Evolutionary conservation across 192 early-diverging fungal species (phyloP).

Genomic region (Rhizophlyctis rosea): DNA sequence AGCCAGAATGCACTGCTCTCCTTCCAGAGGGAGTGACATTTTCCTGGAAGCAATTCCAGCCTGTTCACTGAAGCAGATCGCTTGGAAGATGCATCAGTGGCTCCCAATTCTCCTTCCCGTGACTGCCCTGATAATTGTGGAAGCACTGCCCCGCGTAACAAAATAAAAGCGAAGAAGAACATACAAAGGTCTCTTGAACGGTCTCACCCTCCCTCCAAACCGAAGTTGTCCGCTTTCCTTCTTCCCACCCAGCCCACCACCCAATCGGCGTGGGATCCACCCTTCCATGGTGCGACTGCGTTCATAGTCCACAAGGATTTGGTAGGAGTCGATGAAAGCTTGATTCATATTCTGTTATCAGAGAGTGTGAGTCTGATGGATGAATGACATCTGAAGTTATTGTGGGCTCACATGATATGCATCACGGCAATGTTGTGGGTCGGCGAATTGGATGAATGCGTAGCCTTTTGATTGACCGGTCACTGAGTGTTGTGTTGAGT

Average conservation of each 20-base stretch:
- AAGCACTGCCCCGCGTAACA: no score
- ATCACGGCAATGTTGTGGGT: not conserved
- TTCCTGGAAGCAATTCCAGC: no score
- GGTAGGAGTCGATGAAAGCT: conserved; percentile 51
- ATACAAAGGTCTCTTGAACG: not conserved
- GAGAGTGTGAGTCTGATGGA: not conserved
- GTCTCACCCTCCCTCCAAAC: not conserved
- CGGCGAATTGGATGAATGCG: not conserved
- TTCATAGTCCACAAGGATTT: conserved; percentile 91
- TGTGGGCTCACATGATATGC: not conserved
- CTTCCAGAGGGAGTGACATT: no score
- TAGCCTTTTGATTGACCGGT: not conserved
- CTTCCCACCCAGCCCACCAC: conserved; percentile 73
- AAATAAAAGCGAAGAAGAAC: not conserved
- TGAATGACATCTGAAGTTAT: not conserved
- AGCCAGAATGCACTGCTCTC: no score
- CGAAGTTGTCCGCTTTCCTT: not conserved
- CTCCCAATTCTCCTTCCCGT: no score
- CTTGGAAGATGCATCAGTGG: no score
- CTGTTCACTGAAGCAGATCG: no score
- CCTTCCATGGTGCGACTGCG: conserved; percentile 92
- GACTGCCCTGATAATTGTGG: no score
- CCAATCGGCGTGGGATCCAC: conserved; percentile 83
- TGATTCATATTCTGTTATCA: not conserved
- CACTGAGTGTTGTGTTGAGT: not conserved